Evolutionary conservation across 2,329 filamentous ascomycete genomes (phyloP), one percentile per base, ranked within the genome.

Genomic region (Plenodomus tracheiphilus): DNA sequence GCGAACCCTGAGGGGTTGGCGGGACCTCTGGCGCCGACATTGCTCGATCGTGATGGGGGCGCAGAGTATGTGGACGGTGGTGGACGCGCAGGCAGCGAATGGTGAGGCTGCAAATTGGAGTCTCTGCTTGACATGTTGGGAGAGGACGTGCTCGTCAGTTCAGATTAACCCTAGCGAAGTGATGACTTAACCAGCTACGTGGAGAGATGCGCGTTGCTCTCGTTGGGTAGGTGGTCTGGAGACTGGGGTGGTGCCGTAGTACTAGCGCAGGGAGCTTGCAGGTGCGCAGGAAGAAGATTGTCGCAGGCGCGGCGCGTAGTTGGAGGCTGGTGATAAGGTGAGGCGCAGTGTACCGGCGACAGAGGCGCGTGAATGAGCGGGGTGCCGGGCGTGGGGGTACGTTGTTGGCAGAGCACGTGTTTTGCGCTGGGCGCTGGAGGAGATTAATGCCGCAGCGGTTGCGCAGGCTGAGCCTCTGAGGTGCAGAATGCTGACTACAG

Each of bases 61-160:
- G 89, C 89, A 61, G 75, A 73, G 54, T 72, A 72, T 45, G 69
- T 71, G 20, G 85, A 78, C 43, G 85, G 82, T 36, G 89, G 89
- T 53, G 89, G 90, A 62, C 88, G 86, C 55, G 89, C 85, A 58
- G 90, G 90, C 34, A 95, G 86, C 61, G 87, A 89, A 66, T 70
- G 82, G 76, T 64, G 76, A 35, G 74, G 71, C 63, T 67, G 73
- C 62, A 71, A 53, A 28, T 62, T 58, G 13, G 47, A 35, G 39
- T 58, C 54, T 36, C 42, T 55, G 51, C 43, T 55, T 35, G 53
- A 54, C 51, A 66, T 66, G 36, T 40, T 49, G 49, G 48, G 34
- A 42, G 34, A 21, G 45, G 43, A 39, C 22, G 37, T 42, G 46
- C 37, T 43, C 39, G 51, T 55, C 58, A 56, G 54, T 56, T 44